Conservation (phyloP, 257 asterid genomes). For the Phtheirospermum japonicum region DNA sequence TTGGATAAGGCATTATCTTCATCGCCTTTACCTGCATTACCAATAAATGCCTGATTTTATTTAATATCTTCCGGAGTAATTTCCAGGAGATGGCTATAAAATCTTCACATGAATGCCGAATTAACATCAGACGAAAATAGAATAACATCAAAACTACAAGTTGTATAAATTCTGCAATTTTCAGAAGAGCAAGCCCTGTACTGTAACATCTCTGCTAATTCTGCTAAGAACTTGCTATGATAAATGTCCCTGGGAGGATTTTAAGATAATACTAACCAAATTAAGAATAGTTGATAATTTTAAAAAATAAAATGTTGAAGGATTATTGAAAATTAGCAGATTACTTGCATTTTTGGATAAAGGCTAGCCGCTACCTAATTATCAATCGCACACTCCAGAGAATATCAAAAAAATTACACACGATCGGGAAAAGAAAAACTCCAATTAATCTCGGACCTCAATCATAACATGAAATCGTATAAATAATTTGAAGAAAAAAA, state of each 20-base stretch:
- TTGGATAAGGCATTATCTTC: slow-evolving; percentile 47
- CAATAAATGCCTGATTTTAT: slow-evolving; percentile 8
- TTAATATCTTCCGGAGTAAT: slow-evolving; percentile 11
- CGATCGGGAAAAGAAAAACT: not conserved
- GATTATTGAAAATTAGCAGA: not conserved
- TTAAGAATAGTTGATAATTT: slow-evolving; percentile 1
- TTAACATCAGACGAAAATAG: too few relatives aligned
- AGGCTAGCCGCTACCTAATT: not conserved
- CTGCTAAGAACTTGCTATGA: not conserved
- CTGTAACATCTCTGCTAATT: not conserved
- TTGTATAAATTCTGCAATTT: not conserved
- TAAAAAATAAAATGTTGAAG: not conserved
- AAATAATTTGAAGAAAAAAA: not conserved
- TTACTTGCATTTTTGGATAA: slow-evolving; percentile 8
- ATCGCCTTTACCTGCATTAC: slow-evolving; percentile 59
- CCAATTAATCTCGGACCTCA: slow-evolving; percentile 10
- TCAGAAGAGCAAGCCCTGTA: not conserved
- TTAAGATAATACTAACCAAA: not conserved
- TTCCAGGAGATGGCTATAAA: not conserved
- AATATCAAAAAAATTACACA: not conserved
- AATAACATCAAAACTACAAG: too few relatives aligned
- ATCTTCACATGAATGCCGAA: not conserved
- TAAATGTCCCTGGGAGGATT: not conserved
- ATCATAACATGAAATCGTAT: not conserved
- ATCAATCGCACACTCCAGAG: not conserved